A percentile compares a stretch with the other conserved stretches of the same genome.
phyloP scores from a whole-genome alignment of 352 stramenopile genomes.

The Pythium dissimile region DNA sequence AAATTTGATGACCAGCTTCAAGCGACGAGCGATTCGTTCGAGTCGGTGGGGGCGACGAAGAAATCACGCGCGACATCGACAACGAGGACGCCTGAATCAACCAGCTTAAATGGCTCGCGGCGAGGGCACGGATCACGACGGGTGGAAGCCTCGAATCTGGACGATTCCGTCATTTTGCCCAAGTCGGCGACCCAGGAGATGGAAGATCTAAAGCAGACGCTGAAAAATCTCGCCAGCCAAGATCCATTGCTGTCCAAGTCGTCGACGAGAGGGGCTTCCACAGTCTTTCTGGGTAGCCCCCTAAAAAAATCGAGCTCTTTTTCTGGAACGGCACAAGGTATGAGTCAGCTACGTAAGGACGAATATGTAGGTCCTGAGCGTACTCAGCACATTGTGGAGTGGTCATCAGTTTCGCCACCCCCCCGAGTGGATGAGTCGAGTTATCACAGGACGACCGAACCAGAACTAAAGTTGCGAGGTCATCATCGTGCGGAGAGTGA shows the following conservation, averaged over 20 bases:
- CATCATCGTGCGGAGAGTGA: background rate
- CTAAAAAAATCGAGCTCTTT: conserved; percentile 7
- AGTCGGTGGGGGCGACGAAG: background rate
- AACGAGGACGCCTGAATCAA: no score
- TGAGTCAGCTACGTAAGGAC: no score
- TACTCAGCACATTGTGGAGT: no score
- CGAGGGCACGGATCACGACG: background rate
- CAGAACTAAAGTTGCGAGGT: no score
- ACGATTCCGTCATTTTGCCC: conserved; percentile 26
- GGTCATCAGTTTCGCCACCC: no score
- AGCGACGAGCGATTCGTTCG: no score
- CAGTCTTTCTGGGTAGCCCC: background rate
- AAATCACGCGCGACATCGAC: background rate
- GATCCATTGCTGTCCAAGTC: background rate
- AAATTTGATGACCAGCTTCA: conserved; percentile 23
- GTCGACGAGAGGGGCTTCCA: background rate
- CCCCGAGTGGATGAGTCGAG: no score
- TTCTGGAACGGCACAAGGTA: no score
- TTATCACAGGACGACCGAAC: no score
- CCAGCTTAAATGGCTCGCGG: background rate
- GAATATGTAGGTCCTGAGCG: no score
- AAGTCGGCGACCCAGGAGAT: conserved; percentile 50
- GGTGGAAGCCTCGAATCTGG: conserved; percentile 1
- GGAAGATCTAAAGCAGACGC: conserved; percentile 65
- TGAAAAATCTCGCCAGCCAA: conserved; percentile 53